These are phyloP conservation scores for Parietichytrium sp. DNA, from an alignment of 108 stramenopile genomes.

Conservation along the genomic window DNA sequence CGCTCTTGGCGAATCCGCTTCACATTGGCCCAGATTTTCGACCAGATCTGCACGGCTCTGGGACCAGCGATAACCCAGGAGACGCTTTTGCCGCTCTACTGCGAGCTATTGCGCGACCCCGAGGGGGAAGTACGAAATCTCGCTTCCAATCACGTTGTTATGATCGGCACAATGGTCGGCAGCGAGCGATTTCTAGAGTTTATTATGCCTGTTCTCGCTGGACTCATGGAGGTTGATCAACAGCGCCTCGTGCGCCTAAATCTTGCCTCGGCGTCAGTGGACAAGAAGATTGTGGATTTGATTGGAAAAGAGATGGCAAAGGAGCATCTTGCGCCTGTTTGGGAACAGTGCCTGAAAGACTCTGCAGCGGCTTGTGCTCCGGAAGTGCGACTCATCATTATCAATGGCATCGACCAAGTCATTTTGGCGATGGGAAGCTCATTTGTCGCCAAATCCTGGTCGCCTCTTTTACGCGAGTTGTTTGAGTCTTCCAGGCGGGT, in stretches of 20 bases:
- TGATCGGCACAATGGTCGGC: neutral
- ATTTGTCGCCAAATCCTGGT: constrained; percentile 1
- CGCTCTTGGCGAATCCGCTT: constrained; percentile 18
- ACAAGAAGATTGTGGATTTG: neutral
- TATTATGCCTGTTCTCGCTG: neutral
- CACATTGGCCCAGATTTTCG: constrained; percentile 13
- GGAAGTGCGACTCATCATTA: constrained; percentile 6
- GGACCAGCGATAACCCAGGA: neutral
- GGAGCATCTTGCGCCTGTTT: neutral
- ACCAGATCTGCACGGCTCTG: neutral
- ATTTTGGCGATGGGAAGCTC: neutral
- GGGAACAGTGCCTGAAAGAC: constrained; percentile 25
- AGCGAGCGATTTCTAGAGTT: neutral
- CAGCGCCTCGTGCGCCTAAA: constrained; percentile 14
- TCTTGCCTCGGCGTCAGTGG: neutral
- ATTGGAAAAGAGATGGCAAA: neutral
- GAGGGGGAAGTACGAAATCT: constrained; percentile 33
- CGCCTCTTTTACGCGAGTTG: neutral
- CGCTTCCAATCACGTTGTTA: constrained; percentile 19
- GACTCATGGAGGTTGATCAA: constrained; percentile 11
- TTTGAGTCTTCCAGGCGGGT: constrained; percentile 8
- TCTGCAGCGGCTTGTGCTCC: neutral
- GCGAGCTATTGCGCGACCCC: constrained; percentile 31
- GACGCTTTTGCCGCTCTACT: constrained; percentile 8
- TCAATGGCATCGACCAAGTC: neutral